Base-by-base conservation (phyloP, 768 basidiomycete species). In the Saitozyma podzolica region DNA sequence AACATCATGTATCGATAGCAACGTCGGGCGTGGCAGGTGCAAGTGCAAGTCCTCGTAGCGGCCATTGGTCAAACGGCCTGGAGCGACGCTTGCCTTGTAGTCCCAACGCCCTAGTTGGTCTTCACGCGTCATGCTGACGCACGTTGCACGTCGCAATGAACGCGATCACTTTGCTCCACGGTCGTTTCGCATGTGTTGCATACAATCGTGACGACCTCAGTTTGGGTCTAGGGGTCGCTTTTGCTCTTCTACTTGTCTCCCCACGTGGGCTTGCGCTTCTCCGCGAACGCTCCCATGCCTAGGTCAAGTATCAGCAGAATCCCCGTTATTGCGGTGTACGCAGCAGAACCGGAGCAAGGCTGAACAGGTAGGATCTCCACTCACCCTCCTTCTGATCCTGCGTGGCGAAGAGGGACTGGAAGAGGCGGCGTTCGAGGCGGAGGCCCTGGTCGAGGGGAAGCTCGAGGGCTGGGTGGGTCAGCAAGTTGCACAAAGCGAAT, bases 251-350 rank as follows among this genome's bases (percentile, higher is more conserved):
- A 85, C 51, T 81, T 77, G 80, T 94, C 84, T 40, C 86, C 87
- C 82, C 92, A 99, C 20, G 85, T 83, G 14, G 95, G 82, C 80
- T 89, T 89, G 76, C 95, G 85, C 84, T 97, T 99, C 80, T 96
- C 91, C 9, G 87, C 87, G 73, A 99, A 98, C 19, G 95, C 95
- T 20, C 83, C 78, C 95, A 98, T 99, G 17, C 95, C 94, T 95
- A 11, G 6, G 19, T 39, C 65, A 54, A 5, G 17, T 20, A 50
- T 66, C 61, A 51, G 53, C 42, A 29, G 5, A 29, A 29, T 2
- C 2, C 5, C 29, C 29, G 29, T 29, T 5, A 29, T 2, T 2
- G 29, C 29, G 29, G 2, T 2, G 29, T 29, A 54, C 43, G 45
- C 19, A 42, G 29, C 54, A 49, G 51, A 39, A 3, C 54, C 17